These are phyloP conservation scores for Ceratocystis diversiconidia DNA, from an alignment of 2,329 filamentous ascomycete genomes.

Conservation along the genomic window DNA sequence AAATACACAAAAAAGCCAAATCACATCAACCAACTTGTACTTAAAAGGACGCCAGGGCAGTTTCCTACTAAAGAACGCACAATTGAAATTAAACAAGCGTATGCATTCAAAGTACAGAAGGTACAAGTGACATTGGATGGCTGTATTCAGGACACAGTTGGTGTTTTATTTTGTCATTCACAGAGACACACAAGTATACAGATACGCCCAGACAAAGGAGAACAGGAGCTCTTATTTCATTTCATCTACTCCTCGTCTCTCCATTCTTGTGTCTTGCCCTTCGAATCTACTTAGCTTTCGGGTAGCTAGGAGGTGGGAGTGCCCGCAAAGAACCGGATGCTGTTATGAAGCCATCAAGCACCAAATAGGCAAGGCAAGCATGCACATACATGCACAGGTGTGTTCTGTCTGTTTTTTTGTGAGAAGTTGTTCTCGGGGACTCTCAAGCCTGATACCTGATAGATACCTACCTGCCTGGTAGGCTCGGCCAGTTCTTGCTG, in stretches of 20 bases:
- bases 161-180: neutral
- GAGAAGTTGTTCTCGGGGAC: neutral
- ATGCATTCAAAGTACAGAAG: neutral
- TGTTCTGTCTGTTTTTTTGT: neutral
- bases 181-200: no score
- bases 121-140: neutral
- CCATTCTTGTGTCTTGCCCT: no score
- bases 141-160: neutral
- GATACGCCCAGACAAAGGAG: no score
- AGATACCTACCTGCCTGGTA: neutral
- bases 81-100: neutral
- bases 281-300: no score
- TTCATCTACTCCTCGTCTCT: no score
- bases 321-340: no score
- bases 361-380: neutral
- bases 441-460: neutral
- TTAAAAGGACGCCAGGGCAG: neutral
- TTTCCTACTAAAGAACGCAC: neutral
- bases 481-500: neutral
- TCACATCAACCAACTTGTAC: neutral
- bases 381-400: neutral
- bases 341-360: no score
- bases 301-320: no score
- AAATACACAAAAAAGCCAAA: neutral
- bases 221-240: no score